A percentile compares a stretch with the other conserved stretches of the same genome.
Conservation (phyloP, 129 eudicot genomes). For the Calendula officinalis region DNA sequence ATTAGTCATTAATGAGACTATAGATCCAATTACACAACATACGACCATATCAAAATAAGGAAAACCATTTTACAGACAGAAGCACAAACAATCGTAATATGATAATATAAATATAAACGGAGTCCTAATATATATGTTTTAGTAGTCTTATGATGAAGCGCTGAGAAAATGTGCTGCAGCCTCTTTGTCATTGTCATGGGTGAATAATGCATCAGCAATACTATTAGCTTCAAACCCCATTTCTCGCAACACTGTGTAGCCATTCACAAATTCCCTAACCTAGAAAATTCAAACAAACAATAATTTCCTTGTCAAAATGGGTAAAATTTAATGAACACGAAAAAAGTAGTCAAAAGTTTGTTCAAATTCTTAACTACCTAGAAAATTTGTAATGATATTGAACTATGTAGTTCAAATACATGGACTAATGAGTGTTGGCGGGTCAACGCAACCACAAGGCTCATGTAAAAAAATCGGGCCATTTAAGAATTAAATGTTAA, state of each 20-base stretch:
- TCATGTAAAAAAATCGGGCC: background rate
- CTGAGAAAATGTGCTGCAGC: constrained; percentile 76
- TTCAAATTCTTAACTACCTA: background rate
- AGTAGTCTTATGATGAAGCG: constrained; percentile 37
- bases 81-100: constrained; percentile 3
- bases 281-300: constrained; percentile 10
- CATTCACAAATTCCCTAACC: constrained; percentile 83
- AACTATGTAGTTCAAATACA: no score
- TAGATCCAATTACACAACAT: constrained; percentile 16
- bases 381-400: background rate
- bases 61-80: constrained; percentile 11
- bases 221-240: constrained; percentile 84
- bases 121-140: background rate
- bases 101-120: background rate
- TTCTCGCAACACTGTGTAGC: constrained; percentile 59
- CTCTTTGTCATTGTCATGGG: constrained; percentile 79
- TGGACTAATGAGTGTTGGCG: background rate
- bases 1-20: no score
- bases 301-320: background rate
- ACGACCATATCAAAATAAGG: background rate
- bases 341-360: background rate
- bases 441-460: background rate
- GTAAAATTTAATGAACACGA: no score
- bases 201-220: constrained; percentile 77
- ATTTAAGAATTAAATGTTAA: background rate